A percentile compares a stretch with the other conserved stretches of the same genome.
phyloP scores from a whole-genome alignment of 176 grass and related monocot species.

The Aegilops longissima region DNA sequence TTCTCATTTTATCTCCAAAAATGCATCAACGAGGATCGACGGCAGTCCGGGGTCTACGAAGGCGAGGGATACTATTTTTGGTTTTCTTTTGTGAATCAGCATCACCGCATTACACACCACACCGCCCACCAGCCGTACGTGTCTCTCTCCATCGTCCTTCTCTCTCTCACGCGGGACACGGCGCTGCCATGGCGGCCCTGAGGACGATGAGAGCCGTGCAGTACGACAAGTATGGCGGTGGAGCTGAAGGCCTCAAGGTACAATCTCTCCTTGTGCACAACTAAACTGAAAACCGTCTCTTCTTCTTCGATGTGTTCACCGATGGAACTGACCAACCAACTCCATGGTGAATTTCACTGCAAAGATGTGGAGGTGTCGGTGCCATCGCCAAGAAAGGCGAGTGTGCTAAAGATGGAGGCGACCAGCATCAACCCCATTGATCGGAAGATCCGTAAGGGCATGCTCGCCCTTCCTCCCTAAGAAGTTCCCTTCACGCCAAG shows the following conservation, averaged over 20 bases:
- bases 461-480: slow-evolving; percentile 54
- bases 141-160: too few species aligned
- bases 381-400: slow-evolving; percentile 58
- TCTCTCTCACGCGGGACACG: too few species aligned
- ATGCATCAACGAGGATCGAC: too few species aligned
- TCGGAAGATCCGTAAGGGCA: slow-evolving; percentile 74
- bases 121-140: too few species aligned
- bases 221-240: slow-evolving; percentile 69
- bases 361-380: slow-evolving; percentile 46
- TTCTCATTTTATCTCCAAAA: too few species aligned
- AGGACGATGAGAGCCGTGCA: slow-evolving; percentile 65
- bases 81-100: too few species aligned
- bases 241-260: slow-evolving; percentile 64
- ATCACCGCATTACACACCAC: too few species aligned
- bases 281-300: background rate
- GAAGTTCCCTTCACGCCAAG: slow-evolving; percentile 60
- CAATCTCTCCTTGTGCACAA: background rate
- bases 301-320: background rate
- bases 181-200: slow-evolving; percentile 43
- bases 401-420: slow-evolving; percentile 67
- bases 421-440: slow-evolving; percentile 69
- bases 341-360: background rate
- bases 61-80: too few species aligned
- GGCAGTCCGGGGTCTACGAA: too few species aligned
- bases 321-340: background rate